Conservation (phyloP, 768 basidiomycete genomes). For the Tulasnella sp. region DNA sequence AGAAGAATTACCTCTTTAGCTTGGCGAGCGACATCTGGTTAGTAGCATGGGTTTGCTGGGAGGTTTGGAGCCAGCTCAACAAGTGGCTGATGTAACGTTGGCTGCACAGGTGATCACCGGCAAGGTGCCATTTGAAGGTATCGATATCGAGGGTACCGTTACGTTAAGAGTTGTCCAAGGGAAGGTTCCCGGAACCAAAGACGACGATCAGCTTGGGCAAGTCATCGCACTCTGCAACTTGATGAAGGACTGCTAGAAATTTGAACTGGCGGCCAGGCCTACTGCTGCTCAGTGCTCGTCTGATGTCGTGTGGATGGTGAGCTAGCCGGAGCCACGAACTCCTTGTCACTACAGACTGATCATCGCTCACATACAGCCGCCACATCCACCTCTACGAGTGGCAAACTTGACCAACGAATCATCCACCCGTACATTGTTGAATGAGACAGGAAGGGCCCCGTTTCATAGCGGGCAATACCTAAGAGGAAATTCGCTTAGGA, state of each 20-base stretch:
- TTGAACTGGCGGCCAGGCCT: not conserved
- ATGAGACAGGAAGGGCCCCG: no score
- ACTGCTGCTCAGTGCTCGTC: not conserved
- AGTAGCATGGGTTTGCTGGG: not conserved
- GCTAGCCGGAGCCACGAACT: no score
- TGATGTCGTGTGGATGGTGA: not conserved
- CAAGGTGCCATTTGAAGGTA: not conserved
- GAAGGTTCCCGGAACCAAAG: not conserved
- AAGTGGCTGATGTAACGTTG: no score
- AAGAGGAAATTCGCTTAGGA: no score
- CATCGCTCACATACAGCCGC: not conserved
- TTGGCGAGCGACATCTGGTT: not conserved
- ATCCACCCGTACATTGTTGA: no score
- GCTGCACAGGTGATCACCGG: not conserved
- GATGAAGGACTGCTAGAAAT: not conserved
- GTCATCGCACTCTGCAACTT: not conserved
- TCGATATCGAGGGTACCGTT: not conserved
- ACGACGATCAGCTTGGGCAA: not conserved
- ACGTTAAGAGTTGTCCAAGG: not conserved
- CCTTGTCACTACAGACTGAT: not conserved
- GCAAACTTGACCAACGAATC: no score
- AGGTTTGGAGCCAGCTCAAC: no score
- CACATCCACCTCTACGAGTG: no score
- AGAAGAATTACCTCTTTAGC: no score
- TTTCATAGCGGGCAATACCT: no score